Percentiles rank a stretch among this genome's conserved stretches.
Conservation (phyloP, 768 basidiomycete genomes). For the Cytidiella melzeri region DNA sequence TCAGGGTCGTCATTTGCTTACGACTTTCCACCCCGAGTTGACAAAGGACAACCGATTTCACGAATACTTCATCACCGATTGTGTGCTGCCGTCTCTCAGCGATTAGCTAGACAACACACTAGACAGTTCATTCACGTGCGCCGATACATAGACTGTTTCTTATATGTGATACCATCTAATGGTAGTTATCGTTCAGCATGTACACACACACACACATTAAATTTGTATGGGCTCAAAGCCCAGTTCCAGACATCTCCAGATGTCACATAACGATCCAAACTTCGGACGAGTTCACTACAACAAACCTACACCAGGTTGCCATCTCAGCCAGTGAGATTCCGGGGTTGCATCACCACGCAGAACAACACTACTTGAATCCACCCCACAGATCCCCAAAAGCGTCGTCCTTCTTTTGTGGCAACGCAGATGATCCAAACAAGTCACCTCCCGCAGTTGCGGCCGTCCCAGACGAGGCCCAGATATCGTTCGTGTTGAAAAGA, state of each 20-base stretch:
- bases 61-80: constrained; percentile 80
- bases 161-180: not conserved
- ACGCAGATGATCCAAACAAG: constrained; percentile 32
- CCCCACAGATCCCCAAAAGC: constrained; percentile 83
- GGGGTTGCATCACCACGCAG: not conserved
- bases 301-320: too few species aligned
- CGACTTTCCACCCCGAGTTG: constrained; percentile 93
- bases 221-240: too few species aligned
- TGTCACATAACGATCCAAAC: too few species aligned
- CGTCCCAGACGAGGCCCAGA: constrained; percentile 48
- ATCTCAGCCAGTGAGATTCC: too few species aligned
- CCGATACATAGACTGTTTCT: not conserved
- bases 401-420: constrained; percentile 60
- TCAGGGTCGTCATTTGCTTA: constrained; percentile 79
- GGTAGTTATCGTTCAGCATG: not conserved
- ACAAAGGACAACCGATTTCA: constrained; percentile 85
- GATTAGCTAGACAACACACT: too few species aligned
- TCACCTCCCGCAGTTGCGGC: constrained; percentile 13
- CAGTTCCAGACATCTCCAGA: too few species aligned
- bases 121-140: too few species aligned
- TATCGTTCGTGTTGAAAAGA: constrained; percentile 39
- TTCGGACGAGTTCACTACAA: too few species aligned
- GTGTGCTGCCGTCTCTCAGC: constrained; percentile 36
- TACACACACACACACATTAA: not conserved
- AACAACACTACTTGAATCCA: constrained; percentile 55